Evolutionary conservation across 2,329 filamentous ascomycete genomes (phyloP), one percentile per base, ranked within the genome.

Genomic region (Colletotrichum sp.): DNA sequence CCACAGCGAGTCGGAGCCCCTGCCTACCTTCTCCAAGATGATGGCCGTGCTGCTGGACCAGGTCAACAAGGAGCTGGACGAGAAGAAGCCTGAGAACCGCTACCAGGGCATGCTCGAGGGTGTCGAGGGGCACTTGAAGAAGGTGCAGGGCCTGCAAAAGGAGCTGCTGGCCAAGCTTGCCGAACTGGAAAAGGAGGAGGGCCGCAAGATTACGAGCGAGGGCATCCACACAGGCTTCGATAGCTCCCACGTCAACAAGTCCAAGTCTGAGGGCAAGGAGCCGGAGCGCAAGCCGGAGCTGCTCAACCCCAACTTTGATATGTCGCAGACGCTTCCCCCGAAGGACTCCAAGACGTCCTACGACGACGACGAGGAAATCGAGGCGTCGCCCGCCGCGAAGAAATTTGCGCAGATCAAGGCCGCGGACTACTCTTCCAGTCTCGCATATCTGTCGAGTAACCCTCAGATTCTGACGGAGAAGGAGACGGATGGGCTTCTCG

Each of bases 1-100:
- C 32, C 94, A 98, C 82, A 89, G 90, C 57, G 90, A 95, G 71
- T 92, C 94, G 80, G 91, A 94, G 83, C 92, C 90, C 81, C 92
- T 95, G 80, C 95, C 95, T 1, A 94, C 93, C 16, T 99, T 98
- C 83, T 97, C 95, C 52, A 95, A 98, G 88, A 99, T 99, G 97
- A 96, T 99, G 94, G 95, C 95, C n/a, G 92, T 93, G n/a, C 86
- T 99, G 80, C 91, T 99, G 24, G 97, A 99, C 81, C 95, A 98
- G 85, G 96, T 99, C 57, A 98, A 98, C 81, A 90, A 92, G 85
- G 92, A 95, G 67, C 89, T 98, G 44, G 95, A 96, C 72, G 94
- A 96, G 82, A 94, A 94, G 84, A 92, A 93, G 77, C 88, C 91
- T 0, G 87, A 88, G 52, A 89, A 91, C 1, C 88, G 95, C 67